A percentile compares a stretch with the other conserved stretches of the same genome.
Conservation (phyloP, 2,329 filamentous ascomycete genomes). For the Xylaria sp. region DNA sequence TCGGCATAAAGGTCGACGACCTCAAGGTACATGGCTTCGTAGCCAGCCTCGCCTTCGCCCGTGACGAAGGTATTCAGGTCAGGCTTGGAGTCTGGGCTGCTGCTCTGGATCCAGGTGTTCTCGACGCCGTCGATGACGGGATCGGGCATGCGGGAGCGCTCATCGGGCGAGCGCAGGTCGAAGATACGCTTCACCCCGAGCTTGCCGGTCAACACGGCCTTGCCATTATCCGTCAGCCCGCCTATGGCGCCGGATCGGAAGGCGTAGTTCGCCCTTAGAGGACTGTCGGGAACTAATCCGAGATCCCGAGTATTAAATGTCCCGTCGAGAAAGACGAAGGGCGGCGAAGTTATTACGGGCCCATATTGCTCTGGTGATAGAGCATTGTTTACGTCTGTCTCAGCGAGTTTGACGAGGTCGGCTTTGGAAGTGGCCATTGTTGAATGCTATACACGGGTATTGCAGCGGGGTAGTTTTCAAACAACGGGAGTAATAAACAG, state of each 20-base stretch:
- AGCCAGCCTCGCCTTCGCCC: slow-evolving; percentile 58
- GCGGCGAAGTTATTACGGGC: slow-evolving; percentile 54
- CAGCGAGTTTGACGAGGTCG: slow-evolving; percentile 54
- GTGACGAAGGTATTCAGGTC: slow-evolving; percentile 57
- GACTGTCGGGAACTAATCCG: slow-evolving; percentile 57
- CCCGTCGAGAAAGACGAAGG: slow-evolving; percentile 59
- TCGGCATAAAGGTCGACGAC: slow-evolving; percentile 57
- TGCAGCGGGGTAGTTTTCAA: slow-evolving; percentile 24
- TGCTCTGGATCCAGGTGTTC: slow-evolving; percentile 57
- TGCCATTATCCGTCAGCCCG: slow-evolving; percentile 51
- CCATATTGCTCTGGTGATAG: slow-evolving; percentile 54
- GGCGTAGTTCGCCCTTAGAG: slow-evolving; percentile 55
- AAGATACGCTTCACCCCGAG: slow-evolving; percentile 60
- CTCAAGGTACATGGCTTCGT: slow-evolving; percentile 60
- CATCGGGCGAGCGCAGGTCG: slow-evolving; percentile 61
- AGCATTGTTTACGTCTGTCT: slow-evolving; percentile 55
- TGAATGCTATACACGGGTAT: neutral
- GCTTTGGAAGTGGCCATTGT: slow-evolving; percentile 44
- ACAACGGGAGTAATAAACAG: neutral
- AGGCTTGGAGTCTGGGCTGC: slow-evolving; percentile 51
- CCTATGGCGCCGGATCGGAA: slow-evolving; percentile 61
- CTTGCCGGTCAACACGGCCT: slow-evolving; percentile 52
- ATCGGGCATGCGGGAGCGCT: slow-evolving; percentile 57
- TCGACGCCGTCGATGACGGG: slow-evolving; percentile 55
- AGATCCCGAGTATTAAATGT: slow-evolving; percentile 65